These are phyloP conservation scores for Orbilia blumenaviensis DNA, from an alignment of 2,329 filamentous ascomycete species.

Conservation along the genomic window DNA sequence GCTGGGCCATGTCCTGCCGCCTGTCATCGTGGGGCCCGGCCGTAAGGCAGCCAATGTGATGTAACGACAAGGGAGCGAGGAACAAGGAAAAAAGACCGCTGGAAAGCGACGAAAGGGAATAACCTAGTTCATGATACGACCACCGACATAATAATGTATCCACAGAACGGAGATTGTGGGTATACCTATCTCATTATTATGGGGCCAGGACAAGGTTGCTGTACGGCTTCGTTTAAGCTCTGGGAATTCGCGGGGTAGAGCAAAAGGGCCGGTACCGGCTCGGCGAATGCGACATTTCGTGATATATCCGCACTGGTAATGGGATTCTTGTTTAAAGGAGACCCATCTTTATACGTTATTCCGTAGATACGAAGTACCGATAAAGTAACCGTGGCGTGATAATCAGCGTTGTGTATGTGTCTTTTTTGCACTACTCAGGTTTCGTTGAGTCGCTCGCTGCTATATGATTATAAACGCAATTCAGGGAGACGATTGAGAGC, in stretches of 20 bases:
- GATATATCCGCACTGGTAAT: too few species aligned
- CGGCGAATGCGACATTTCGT: neutral
- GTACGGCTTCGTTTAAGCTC: constrained; percentile 22
- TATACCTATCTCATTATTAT: too few species aligned
- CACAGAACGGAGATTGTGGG: too few species aligned
- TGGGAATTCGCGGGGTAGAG: constrained; percentile 9
- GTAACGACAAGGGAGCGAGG: neutral
- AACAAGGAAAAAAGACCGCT: too few species aligned
- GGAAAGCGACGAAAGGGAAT: too few species aligned
- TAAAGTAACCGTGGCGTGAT: neutral
- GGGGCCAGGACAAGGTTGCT: constrained; percentile 1
- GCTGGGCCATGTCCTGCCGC: too few species aligned
- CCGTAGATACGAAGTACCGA: constrained; percentile 14
- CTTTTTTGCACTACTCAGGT: too few species aligned
- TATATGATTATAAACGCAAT: neutral
- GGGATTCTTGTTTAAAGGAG: neutral
- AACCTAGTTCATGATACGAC: constrained; percentile 16
- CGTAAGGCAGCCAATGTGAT: neutral
- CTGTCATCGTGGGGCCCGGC: too few species aligned
- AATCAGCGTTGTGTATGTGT: neutral
- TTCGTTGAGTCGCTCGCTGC: too few species aligned
- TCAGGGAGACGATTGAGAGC: neutral
- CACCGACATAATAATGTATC: too few species aligned
- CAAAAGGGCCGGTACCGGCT: too few species aligned
- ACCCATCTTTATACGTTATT: neutral